Base-by-base conservation (phyloP, 1,284 basidiomycete species). In the Naganishia albida region DNA sequence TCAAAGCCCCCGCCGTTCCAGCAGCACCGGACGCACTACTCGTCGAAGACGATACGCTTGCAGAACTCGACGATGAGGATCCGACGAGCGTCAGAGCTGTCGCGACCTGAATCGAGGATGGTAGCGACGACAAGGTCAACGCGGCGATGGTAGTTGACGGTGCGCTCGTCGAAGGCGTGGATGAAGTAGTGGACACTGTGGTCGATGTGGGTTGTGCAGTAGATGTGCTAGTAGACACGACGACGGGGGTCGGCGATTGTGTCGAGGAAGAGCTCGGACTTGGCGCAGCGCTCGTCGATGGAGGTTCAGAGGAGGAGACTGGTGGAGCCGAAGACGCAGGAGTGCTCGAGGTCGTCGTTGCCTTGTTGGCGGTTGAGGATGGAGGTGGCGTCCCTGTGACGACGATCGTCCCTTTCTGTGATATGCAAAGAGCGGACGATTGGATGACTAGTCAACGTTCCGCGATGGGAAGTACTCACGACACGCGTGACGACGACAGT, bases 311-410 rank as follows among this genome's bases (percentile, higher is more conserved):
- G 7, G 57, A 26, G 26, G 20, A 15, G 1, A 34, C 2, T 16
- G 25, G 16, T 2, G 48, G 20, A 16, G 26, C 48, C 7, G 56
- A 30, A 12, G 56, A 38, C 3, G 34, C n/a, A 1, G 34, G 34
- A 12, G 20, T 25, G 12, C 20, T 23, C 15, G 56, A 39, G 2
- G 57, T 50, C 1, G 40, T 43, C 26, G 54, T 16, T 6, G 53
- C 53, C 26, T 56, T 56, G 42, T 23, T 42, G 15, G n/a, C 30
- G 34, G 54, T 25, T 1, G 40, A 43, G 15, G 46, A 39, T 16
- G 57, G 46, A 10, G 57, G 57, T 23, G 57, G 57, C 15, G 57
- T 60, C 18, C 57, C 57, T 2, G 57, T 60, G 15, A 60, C 57
- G n/a, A 60, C 34, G 15, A 46, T 60, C 3, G 57, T 60, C 12